phyloP scores from a whole-genome alignment of 345 rosid genomes.

The Excoecaria agallocha region DNA sequence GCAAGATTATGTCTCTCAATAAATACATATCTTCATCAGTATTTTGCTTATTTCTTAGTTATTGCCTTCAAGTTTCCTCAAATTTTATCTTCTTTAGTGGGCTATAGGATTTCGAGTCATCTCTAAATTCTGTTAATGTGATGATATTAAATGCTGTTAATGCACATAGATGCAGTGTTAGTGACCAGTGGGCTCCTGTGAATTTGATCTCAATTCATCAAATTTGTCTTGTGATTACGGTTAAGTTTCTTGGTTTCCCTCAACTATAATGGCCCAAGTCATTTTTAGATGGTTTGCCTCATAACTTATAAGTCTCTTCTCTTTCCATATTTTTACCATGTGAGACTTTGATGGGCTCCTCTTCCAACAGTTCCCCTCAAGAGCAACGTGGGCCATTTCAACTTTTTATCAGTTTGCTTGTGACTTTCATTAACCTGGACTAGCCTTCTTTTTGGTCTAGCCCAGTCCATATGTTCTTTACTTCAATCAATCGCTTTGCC shows the following conservation, averaged over 20 bases:
- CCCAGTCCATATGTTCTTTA: too few species aligned
- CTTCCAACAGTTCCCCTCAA: too few species aligned
- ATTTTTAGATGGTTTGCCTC: neutral
- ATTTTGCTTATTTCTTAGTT: neutral
- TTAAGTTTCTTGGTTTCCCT: neutral
- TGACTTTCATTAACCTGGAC: too few species aligned
- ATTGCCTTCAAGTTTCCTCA: neutral
- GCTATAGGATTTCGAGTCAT: neutral
- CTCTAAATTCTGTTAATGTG: neutral
- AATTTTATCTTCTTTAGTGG: neutral
- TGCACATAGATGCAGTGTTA: neutral
- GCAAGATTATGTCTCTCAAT: conserved; percentile 16
- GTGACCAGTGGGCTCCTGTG: neutral
- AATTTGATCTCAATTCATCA: neutral
- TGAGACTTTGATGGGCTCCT: too few species aligned
- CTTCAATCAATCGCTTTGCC: too few species aligned
- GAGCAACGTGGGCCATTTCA: too few species aligned
- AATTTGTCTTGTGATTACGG: neutral
- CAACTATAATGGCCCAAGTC: too few species aligned
- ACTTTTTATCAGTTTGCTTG: too few species aligned
- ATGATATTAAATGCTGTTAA: neutral
- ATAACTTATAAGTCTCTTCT: neutral
- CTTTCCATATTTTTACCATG: neutral
- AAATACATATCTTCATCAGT: neutral
- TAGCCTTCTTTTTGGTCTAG: too few species aligned